Evolutionary conservation across 805 yeast species (phyloP).

Genomic region (Saturnispora galanensis): DNA sequence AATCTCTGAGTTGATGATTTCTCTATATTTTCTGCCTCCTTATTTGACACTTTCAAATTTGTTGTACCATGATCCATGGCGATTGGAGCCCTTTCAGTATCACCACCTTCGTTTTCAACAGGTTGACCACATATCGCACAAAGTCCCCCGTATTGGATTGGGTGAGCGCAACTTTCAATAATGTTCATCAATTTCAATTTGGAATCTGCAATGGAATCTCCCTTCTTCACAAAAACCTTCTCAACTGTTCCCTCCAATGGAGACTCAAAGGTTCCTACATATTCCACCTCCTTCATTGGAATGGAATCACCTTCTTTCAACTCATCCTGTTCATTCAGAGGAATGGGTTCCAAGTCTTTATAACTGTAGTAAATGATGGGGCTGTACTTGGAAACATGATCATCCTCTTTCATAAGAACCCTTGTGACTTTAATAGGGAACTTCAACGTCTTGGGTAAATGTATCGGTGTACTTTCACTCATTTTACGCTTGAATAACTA

Average conservation of each 20-base stretch:
- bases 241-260: conserved; percentile 69
- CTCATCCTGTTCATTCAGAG: conserved; percentile 33
- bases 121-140: conserved; percentile 89
- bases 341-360: conserved; percentile 54
- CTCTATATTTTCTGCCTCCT: conserved; percentile 83
- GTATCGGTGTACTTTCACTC: conserved; percentile 35
- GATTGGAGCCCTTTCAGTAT: conserved; percentile 70
- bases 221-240: conserved; percentile 38
- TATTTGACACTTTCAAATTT: conserved; percentile 71
- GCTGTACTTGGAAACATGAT: conserved; percentile 38
- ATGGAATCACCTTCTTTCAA: conserved; percentile 29
- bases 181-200: conserved; percentile 42
- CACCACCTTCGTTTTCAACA: conserved; percentile 59
- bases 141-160: conserved; percentile 88
- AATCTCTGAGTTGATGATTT: conserved; percentile 52
- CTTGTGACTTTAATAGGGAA: conserved; percentile 59
- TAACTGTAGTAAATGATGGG: conserved; percentile 54
- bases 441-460: conserved; percentile 52
- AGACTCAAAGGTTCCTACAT: conserved; percentile 68
- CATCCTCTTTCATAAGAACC: conserved; percentile 36
- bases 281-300: conserved; percentile 44
- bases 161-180: conserved; percentile 80
- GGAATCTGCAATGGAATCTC: conserved; percentile 50
- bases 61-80: conserved; percentile 84
- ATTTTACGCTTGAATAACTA: conserved; percentile 10